Conservation (phyloP, 352 stramenopile species). For the Globisporangium emineosum region DNA sequence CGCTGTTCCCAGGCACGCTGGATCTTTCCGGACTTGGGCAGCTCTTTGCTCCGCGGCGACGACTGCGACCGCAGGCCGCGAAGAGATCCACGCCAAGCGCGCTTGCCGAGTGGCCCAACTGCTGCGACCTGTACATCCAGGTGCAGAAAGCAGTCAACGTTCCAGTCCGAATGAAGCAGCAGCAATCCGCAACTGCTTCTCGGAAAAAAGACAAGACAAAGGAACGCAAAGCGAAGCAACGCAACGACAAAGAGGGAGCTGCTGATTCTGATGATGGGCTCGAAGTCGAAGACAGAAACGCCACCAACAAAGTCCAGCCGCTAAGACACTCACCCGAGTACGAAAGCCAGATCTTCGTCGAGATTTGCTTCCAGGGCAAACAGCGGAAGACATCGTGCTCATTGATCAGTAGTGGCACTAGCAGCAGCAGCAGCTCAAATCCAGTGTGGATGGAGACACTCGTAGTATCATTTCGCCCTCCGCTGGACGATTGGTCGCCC, state of each 20-base stretch:
- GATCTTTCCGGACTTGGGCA: slow-evolving; percentile 52
- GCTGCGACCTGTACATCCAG: slow-evolving; percentile 82
- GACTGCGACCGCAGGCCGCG: slow-evolving; percentile 45
- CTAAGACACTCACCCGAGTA: not conserved
- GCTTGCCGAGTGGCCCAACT: slow-evolving; percentile 50
- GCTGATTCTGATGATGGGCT: not conserved
- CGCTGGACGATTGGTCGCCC: slow-evolving; percentile 79
- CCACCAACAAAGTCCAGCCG: not conserved
- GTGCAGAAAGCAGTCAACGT: slow-evolving; percentile 78
- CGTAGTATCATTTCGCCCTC: slow-evolving; percentile 81
- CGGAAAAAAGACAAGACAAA: not conserved
- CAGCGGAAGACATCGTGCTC: slow-evolving; percentile 62
- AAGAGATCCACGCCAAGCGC: slow-evolving; percentile 20
- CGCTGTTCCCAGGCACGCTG: slow-evolving; percentile 66
- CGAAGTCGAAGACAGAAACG: not conserved
- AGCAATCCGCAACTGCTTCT: slow-evolving; percentile 11
- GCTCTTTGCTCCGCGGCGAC: slow-evolving; percentile 53
- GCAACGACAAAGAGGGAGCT: not conserved
- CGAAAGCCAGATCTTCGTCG: slow-evolving; percentile 70
- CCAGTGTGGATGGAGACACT: slow-evolving; percentile 93
- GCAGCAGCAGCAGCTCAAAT: slow-evolving; percentile 24
- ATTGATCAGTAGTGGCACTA: slow-evolving; percentile 25
- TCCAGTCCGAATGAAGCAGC: slow-evolving; percentile 44
- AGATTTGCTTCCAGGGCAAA: slow-evolving; percentile 81
- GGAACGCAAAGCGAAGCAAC: not conserved